Evolutionary conservation across 202 grass and related monocot genomes (phyloP).

Genomic region (Saccharum hybrid): DNA sequence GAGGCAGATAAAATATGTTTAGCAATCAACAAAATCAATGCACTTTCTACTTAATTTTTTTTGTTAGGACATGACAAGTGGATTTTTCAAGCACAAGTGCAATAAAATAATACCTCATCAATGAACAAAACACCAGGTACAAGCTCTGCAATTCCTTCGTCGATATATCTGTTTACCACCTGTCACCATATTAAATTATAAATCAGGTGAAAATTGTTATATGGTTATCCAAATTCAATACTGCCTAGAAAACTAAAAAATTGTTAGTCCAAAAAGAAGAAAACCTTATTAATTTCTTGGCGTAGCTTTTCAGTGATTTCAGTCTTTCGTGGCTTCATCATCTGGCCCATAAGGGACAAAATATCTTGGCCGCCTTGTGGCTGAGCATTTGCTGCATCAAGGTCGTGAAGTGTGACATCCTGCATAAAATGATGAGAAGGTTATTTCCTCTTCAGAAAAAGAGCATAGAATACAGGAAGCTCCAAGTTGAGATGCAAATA

Average conservation of each 20-base stretch:
- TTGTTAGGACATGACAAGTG: neutral
- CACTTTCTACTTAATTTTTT: neutral
- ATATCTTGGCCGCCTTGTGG: conserved; percentile 99
- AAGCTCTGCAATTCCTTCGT: conserved; percentile 97
- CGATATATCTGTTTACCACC: conserved; percentile 93
- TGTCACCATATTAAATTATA: conserved; percentile 44
- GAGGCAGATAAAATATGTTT: neutral
- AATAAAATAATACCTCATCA: conserved; percentile 75
- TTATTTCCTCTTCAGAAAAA: conserved; percentile 28
- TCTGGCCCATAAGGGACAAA: conserved; percentile 97
- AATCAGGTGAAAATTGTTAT: conserved; percentile 3
- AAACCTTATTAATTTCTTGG: conserved; percentile 96
- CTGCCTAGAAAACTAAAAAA: neutral
- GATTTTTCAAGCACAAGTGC: neutral
- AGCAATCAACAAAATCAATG: neutral
- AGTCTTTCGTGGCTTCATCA: conserved; percentile 98
- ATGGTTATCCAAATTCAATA: conserved; percentile 4
- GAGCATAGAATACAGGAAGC: neutral
- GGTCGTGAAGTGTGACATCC: conserved; percentile 95
- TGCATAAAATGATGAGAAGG: conserved; percentile 42
- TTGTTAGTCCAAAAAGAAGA: neutral
- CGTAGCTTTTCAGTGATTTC: conserved; percentile 95
- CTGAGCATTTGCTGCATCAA: conserved; percentile 96
- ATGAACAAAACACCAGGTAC: conserved; percentile 95
- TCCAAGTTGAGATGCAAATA: neutral